Conservation (phyloP, 2,329 filamentous ascomycete species). For the Alternaria panax region DNA sequence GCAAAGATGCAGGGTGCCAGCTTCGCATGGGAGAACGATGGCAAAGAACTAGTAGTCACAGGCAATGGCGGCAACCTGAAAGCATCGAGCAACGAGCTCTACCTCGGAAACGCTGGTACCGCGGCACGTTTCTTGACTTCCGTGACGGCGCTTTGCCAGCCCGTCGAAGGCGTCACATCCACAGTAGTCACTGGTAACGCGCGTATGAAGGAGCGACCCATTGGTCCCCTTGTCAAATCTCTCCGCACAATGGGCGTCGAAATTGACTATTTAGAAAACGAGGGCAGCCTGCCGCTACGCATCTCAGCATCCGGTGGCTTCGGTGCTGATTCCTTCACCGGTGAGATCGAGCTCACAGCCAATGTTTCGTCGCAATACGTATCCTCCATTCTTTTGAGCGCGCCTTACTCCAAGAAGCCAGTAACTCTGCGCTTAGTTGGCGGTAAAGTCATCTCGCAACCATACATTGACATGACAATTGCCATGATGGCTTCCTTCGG, state of each 20-base stretch:
- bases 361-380: constrained; percentile 99
- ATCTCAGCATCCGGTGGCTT: constrained; percentile 69
- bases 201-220: constrained; percentile 94
- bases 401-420: constrained; percentile 92
- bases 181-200: constrained; percentile 92
- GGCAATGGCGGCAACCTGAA: constrained; percentile 87
- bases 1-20: constrained; percentile 82
- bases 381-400: constrained; percentile 94
- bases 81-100: constrained; percentile 79
- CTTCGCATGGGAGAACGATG: constrained; percentile 93
- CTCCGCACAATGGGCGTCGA: constrained; percentile 85
- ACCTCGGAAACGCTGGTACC: constrained; percentile 95
- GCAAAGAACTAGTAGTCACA: constrained; percentile 86
- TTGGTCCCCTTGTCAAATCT: constrained; percentile 91
- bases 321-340: constrained; percentile 73
- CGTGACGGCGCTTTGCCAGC: constrained; percentile 81
- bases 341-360: constrained; percentile 87
- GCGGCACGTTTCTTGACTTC: constrained; percentile 95
- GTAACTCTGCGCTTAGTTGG: constrained; percentile 90
- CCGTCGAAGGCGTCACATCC: constrained; percentile 66
- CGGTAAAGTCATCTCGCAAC: constrained; percentile 96
- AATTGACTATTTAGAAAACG: constrained; percentile 83
- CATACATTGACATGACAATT: constrained; percentile 98
- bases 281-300: constrained; percentile 82
- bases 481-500: constrained; percentile 97